Base-by-base conservation (phyloP, 352 stramenopile genomes). In the Globisporangium abappressorium region DNA sequence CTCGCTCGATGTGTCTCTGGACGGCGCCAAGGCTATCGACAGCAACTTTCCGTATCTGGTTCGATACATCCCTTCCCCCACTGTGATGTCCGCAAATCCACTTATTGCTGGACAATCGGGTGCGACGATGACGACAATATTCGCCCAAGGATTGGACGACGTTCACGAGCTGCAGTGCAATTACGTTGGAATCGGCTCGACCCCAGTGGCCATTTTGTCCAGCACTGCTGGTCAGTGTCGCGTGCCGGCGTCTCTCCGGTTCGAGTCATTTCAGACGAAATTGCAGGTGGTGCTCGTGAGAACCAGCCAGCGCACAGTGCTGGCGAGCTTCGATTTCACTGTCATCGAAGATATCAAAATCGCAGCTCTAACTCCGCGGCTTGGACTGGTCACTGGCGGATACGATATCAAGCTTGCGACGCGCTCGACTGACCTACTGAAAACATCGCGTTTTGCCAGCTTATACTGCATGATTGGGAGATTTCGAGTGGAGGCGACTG, bases 381-480 rank as follows among this genome's bases (percentile, higher is more conserved):
- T 72, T 26, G 70, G 66, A 11, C 26, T 72, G 26, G 7, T 71
- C 5, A 28, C 51, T 28, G 66, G 59, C 5, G 59, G 59, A 22
- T 70, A 65, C 34, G 26, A 57, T 38, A 26, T 70, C 34, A 49
- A 36, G 22, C 11, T 70, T 2, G 30, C 26, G 41, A 55, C 15
- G 8, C 14, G 18, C 5, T 64, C 59, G 24, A 65, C 62, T 4
- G 33, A 47, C n/a, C 3, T 70, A 11, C 24, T 65, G 22, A 36
- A 46, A 26, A 46, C 12, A 11, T n/a, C 43, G 3, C 6, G 8
- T 1, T 20, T 56, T 63, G 34, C 12, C 20, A 33, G n/a, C 1
- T 36, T 87, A 24, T 56, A 73, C 57, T 87, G 79, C 26, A 68
- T 64, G 8, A 65, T 87, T 55, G 79, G 79, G 6, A 43, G 38